Base-by-base conservation (phyloP, 768 basidiomycete genomes). In the Termitomyces sp. region DNA sequence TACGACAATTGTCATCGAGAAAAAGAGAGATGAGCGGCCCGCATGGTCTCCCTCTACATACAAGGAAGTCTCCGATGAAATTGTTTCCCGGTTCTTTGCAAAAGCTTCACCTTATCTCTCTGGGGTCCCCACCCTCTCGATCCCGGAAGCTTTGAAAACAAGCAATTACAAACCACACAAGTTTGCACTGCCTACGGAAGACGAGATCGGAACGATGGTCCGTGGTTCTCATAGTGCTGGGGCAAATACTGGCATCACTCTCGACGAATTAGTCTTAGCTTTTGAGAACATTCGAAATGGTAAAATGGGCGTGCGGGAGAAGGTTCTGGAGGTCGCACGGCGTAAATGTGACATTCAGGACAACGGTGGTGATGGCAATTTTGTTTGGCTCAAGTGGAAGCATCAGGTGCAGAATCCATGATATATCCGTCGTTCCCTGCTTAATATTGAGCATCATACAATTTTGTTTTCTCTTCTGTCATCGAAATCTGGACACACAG, bases 171-270 rank as follows among this genome's bases (percentile, higher is more conserved):
- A 66, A 49, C 68, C 66, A n/a, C 67, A 73, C 64, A 74, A 70
- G 57, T 82, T 72, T 61, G 82, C 83, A 53, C 76, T 99, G 45
- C 96, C 95, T 1, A 83, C 85, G 14, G 95, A 98, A 69, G 71
- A 75, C 42, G 84, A 87, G 62, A 86, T 99, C 60, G 76, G 81
- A 44, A 71, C 77, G 17, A 70, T 87, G 40, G 86, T 98, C 41
- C 77, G 71, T 59, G 86, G 94, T 53, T 72, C 80, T 65, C 82
- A 86, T 63, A 68, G 68, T n/a, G 76, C 79, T 12, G 86, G 85
- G 54, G 86, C 86, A 19, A 79, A 77, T 23, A 83, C 82, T 59
- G 83, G 83, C 19, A 63, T 89, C 27, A 86, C 79, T 8, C 67
- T 82, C 53, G 76, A 83, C 35, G 90, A 94, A 64, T 69, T 95